Evolutionary conservation across 192 early-diverging fungal species (phyloP), one percentile per base, ranked within the genome.

Genomic region (Phlyctochytrium bullatum): DNA sequence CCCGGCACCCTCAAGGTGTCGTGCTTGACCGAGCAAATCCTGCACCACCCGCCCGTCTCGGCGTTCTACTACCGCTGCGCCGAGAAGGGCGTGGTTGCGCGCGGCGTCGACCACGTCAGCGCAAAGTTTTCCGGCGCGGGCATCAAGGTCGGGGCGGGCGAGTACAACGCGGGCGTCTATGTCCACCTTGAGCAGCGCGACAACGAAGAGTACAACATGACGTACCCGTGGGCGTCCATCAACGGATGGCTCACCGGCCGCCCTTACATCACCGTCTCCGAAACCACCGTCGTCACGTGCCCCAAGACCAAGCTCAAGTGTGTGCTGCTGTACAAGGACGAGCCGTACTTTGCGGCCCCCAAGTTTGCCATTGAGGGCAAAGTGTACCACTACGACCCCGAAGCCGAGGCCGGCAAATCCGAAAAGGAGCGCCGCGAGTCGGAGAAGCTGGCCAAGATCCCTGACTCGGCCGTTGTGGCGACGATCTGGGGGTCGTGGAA

Each of bases 1-100:
- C n/a, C 27, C 30, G 32, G 73, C 62, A 74, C 73, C 2, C 86
- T 91, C 33, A 79, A 86, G 52, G 89, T 92, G 25, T 89, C 81
- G 67, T 94, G 90, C 71, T 71, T 96, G 6, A 84, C 91, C 20
- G 96, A 98, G 77, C 96, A 98, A 75, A 89, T 95, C 10, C 91
- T 91, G 34, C 96, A 98, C 78, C 93, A 96, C 70, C 96, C 96
- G 53, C 93, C 96, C 1, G 88, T 95, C 52, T 93, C 91, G 0
- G 89, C 89, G 24, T 88, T 82, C 59, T 58, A 82, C 61, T 88
- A 88, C 68, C 77, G 78, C 31, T 89, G 86, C 75, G 67, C 68
- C 35, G 83, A 86, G 61, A 80, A 78, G n/a, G 86, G 84, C 14
- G 73, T 89, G 31, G 75, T 82, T 30, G 87, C 83, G 0, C 72